Evolutionary conservation across 345 rosid genomes (phyloP).

Genomic region (Streptanthus diversifolius): DNA sequence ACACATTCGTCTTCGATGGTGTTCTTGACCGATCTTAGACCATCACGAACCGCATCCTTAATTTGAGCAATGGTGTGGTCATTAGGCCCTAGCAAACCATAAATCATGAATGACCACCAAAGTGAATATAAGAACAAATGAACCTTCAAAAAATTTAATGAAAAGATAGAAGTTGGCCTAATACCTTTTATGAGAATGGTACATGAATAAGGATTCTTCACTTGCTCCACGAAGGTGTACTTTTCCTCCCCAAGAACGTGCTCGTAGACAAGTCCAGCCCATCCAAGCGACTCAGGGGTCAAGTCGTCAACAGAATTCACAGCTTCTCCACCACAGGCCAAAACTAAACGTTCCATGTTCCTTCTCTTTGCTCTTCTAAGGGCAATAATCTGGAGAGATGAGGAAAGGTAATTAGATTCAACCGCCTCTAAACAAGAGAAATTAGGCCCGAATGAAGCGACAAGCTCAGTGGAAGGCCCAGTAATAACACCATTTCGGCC

Average conservation of each 20-base stretch:
- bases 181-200: slow-evolving; percentile 89
- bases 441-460: background rate
- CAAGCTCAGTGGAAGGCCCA: background rate
- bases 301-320: slow-evolving; percentile 79
- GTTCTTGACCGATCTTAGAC: slow-evolving; percentile 92
- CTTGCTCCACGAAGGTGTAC: slow-evolving; percentile 89
- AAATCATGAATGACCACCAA: background rate
- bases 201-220: slow-evolving; percentile 80
- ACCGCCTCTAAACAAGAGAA: background rate
- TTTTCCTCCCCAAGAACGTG: slow-evolving; percentile 89
- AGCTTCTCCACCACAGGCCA: slow-evolving; percentile 96
- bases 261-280: slow-evolving; percentile 93
- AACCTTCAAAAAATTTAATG: background rate
- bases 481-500: background rate
- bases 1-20: slow-evolving; percentile 94
- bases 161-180: background rate
- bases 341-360: slow-evolving; percentile 89
- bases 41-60: slow-evolving; percentile 97
- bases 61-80: slow-evolving; percentile 96
- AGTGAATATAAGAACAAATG: background rate
- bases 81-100: slow-evolving; percentile 61
- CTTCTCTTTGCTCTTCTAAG: slow-evolving; percentile 96
- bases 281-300: slow-evolving; percentile 84
- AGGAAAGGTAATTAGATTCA: background rate
- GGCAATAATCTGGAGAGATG: slow-evolving; percentile 64